These are phyloP conservation scores for Podochytrium sp. DNA, from an alignment of 192 early-diverging fungal species.

Conservation along the genomic window DNA sequence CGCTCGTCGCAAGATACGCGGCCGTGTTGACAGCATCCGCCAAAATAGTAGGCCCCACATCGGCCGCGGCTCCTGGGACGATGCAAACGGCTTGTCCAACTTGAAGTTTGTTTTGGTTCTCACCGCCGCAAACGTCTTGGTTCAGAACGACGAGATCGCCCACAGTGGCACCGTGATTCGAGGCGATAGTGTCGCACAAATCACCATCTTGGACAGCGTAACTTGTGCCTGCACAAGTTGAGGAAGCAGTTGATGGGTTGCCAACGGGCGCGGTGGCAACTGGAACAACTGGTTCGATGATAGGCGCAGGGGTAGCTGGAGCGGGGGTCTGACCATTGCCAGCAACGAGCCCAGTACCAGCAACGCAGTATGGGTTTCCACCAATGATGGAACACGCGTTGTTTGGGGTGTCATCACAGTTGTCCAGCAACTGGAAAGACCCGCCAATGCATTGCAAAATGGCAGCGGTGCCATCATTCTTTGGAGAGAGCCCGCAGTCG, in stretches of 20 bases:
- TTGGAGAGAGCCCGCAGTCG: not conserved
- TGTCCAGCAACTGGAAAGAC: not conserved
- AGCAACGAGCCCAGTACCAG: not conserved
- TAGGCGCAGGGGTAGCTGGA: not conserved
- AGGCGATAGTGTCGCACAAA: not conserved
- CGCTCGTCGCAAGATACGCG: not conserved
- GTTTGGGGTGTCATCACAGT: constrained; percentile 10
- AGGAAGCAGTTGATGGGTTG: not conserved
- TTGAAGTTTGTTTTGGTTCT: not conserved
- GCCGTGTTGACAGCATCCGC: constrained; percentile 8
- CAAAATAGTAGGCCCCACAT: constrained; percentile 8
- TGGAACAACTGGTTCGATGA: not conserved
- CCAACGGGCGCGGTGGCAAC: not conserved
- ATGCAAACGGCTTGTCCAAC: constrained; percentile 2
- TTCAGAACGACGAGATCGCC: constrained; percentile 12
- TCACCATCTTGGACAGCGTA: not conserved
- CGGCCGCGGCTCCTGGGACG: not conserved
- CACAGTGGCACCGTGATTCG: constrained; percentile 4
- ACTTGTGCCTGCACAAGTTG: not conserved
- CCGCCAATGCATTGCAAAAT: not conserved
- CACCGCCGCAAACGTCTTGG: constrained; percentile 20
- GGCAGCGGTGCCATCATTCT: not conserved
- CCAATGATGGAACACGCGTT: not conserved
- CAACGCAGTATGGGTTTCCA: not conserved
- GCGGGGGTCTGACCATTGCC: not conserved